These are phyloP conservation scores for Aspergillus ostianus DNA, from an alignment of 495 filamentous ascomycete genomes.

Conservation along the genomic window DNA sequence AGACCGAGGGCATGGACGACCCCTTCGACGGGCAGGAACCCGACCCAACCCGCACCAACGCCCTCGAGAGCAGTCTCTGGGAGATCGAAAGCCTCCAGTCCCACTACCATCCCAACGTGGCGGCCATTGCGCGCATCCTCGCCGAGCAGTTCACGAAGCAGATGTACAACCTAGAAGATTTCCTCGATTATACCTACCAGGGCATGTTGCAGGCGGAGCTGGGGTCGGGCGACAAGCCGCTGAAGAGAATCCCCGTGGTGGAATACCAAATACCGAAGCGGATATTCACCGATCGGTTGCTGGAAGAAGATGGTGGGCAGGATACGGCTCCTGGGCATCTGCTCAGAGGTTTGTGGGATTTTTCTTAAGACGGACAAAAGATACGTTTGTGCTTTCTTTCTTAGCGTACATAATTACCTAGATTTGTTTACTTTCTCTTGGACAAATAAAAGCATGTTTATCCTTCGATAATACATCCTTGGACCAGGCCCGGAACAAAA, in stretches of 20 bases:
- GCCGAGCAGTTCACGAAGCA: constrained; percentile 98
- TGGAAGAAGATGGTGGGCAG: constrained; percentile 44
- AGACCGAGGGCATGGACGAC: constrained; percentile 70
- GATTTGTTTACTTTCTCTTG: background rate
- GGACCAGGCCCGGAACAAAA: background rate
- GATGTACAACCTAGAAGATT: constrained; percentile 89
- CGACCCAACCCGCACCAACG: constrained; percentile 81
- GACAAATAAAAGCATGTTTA: background rate
- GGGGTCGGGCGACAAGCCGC: constrained; percentile 57
- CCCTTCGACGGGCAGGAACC: constrained; percentile 71
- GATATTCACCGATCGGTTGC: constrained; percentile 61
- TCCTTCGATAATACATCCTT: background rate
- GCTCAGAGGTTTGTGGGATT: constrained; percentile 42
- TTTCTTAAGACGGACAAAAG: constrained; percentile 19
- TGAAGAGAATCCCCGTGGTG: constrained; percentile 83
- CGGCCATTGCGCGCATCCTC: constrained; percentile 88
- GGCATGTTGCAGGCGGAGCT: constrained; percentile 84
- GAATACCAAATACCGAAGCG: constrained; percentile 93
- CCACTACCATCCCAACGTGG: constrained; percentile 97
- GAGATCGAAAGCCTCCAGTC: constrained; percentile 85
- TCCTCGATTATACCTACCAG: constrained; percentile 90
- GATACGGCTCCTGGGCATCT: constrained; percentile 41
- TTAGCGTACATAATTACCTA: constrained; percentile 15
- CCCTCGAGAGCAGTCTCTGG: constrained; percentile 93
- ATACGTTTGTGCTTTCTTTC: constrained; percentile 9